Base-by-base conservation (phyloP, 2,329 filamentous ascomycete genomes). In the Monosporascus ibericus region DNA sequence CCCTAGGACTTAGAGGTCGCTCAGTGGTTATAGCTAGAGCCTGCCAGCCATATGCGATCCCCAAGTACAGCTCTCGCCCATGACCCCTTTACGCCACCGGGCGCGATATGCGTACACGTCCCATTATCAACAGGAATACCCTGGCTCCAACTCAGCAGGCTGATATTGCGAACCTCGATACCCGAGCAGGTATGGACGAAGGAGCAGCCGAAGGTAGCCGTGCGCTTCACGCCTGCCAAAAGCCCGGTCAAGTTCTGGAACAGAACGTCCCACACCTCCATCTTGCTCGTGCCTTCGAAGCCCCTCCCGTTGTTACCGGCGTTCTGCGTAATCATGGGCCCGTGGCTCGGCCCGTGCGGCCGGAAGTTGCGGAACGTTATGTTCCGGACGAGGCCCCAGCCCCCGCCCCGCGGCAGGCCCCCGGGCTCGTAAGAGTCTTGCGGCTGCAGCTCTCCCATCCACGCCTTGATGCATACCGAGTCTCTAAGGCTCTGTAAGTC, bases 401-500 rank as follows among this genome's bases (percentile, higher is more conserved):
- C 78, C 15, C 72, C 77, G 11, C 79, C 79, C 5, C 75, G 69
- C 3, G 78, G 76, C 37, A 71, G 63, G 20, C 69, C 72, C 7
- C 66, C 75, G 50, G 68, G 74, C 58, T 82, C 78, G 58, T 82
- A 82, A 6, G 60, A 63, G 18, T 62, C 60, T 56, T 80, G 75
- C 0, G 70, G 69, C 0, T 75, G 70, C 2, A 73, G 69, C 1
- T 66, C 72, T 4, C 79, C 79, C 4, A 79, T 69, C 75, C 76
- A 82, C 1, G 78, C 81, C 60, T 82, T 82, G 63, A 82, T 78
- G 57, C 81, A 80, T 1, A 75, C 77, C 54, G 75, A 73, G 50
- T 74, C 67, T 68, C 77, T 75, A 54, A 77, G 71, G 17, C 72
- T 30, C 27, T 30, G 9, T 34, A 5, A 34, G 30, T 14, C 30